A percentile compares a stretch with the other conserved stretches of the same genome.
These are phyloP conservation scores for Aspergillus ustus DNA, from an alignment of 2,329 filamentous ascomycete genomes.

Conservation along the genomic window DNA sequence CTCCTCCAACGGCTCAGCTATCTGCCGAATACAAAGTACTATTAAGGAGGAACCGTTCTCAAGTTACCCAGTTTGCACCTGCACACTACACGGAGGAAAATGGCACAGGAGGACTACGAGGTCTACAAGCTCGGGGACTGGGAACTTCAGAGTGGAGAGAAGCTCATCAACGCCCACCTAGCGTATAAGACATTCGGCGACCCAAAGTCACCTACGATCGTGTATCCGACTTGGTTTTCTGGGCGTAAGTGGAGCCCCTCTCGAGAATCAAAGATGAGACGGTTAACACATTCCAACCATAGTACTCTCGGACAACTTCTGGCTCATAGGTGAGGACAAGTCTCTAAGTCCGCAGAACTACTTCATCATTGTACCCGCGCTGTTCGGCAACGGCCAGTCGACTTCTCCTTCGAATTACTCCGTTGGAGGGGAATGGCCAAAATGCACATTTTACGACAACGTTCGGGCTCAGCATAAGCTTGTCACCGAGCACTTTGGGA, in stretches of 20 bases:
- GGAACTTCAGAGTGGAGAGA: slow-evolving; percentile 67
- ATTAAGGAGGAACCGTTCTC: not conserved
- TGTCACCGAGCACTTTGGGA: slow-evolving; percentile 65
- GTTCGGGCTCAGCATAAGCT: slow-evolving; percentile 69
- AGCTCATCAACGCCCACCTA: slow-evolving; percentile 67
- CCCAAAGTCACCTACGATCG: slow-evolving; percentile 64
- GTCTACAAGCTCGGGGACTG: slow-evolving; percentile 68
- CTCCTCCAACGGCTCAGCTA: not conserved
- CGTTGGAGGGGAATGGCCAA: slow-evolving; percentile 62
- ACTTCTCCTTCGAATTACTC: slow-evolving; percentile 68
- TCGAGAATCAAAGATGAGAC: not conserved
- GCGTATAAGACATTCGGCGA: slow-evolving; percentile 79
- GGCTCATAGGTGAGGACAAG: slow-evolving; percentile 71
- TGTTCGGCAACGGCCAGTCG: slow-evolving; percentile 72
- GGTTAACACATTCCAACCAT: not conserved
- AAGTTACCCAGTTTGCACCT: no score
- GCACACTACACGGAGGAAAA: not conserved
- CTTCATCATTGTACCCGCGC: slow-evolving; percentile 70
- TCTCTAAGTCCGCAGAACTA: slow-evolving; percentile 67
- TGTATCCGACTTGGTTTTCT: slow-evolving; percentile 80
- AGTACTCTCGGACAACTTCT: slow-evolving; percentile 72
- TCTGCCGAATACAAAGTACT: not conserved
- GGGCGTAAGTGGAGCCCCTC: slow-evolving; percentile 51
- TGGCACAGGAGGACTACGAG: slow-evolving; percentile 46
- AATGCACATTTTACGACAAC: slow-evolving; percentile 70